Evolutionary conservation across 495 filamentous ascomycete genomes (phyloP), one percentile per base, ranked within the genome.

Genomic region (Hypoxylon intermedium): DNA sequence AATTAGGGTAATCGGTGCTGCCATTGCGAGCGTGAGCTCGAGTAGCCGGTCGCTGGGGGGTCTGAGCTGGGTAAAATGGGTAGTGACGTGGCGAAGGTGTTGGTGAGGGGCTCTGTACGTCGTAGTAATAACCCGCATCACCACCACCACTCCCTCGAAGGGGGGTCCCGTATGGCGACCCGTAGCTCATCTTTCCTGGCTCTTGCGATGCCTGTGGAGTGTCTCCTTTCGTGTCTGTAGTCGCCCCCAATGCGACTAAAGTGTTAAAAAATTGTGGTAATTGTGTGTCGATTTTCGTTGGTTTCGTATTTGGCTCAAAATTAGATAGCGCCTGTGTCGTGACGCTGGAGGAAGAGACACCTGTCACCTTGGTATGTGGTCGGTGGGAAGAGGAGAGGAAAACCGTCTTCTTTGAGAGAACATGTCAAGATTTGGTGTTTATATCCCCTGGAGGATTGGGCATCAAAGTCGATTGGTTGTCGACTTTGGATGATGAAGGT

Each of bases 341-440:
- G 70, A 74, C 75, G 77, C 76, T 67, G 67, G 52, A 70, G 71
- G 71, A 74, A 71, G 76, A 75, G 75, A 79, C 69, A 63, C 76
- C 74, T 63, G 77, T 82, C 79, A 82, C 79, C 78, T 79, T 75
- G 79, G 76, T 76, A 76, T 80, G 77, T 78, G 77, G 73, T 80
- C 78, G 79, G 78, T 77, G 69, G 77, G 76, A 77, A 79, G 77
- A 77, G 72, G 75, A 65, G 73, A 78, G 68, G 72, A 75, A 71
- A 71, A 69, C 68, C 72, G 69, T 76, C 73, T 74, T 76, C 70
- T 75, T 75, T 68, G 72, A 74, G 73, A 74, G 67, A 77, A 80
- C 79, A 82, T 80, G 76, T 77, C 76, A 76, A 71, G 68, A 61
- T 63, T 44, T 71, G 69, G 66, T 67, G 58, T 67, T 69, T 69